phyloP scores from a whole-genome alignment of 805 yeast species.

The Metschnikowia kofuensis region DNA sequence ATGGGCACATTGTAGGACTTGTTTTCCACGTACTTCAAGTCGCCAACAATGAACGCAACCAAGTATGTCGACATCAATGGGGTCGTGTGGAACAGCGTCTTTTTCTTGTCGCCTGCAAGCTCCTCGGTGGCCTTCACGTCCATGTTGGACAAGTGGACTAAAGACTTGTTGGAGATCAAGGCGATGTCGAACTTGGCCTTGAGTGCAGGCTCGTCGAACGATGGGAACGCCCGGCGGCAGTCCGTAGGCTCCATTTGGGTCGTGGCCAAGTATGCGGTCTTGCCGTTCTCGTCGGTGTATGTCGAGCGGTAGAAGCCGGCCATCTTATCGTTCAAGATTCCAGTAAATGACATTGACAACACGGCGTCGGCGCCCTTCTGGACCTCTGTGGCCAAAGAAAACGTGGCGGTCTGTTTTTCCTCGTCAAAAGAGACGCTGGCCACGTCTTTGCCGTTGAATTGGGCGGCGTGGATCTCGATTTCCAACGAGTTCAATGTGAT shows the following conservation, averaged over 20 bases:
- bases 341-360: slow-evolving; percentile 53
- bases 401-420: slow-evolving; percentile 41
- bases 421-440: slow-evolving; percentile 27
- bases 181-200: slow-evolving; percentile 70
- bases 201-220: slow-evolving; percentile 79
- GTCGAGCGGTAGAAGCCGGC: slow-evolving; percentile 77
- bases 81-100: slow-evolving; percentile 66
- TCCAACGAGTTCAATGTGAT: slow-evolving; percentile 64
- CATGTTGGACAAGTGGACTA: slow-evolving; percentile 70
- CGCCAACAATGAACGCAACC: slow-evolving; percentile 82
- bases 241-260: slow-evolving; percentile 88
- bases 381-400: slow-evolving; percentile 34
- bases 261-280: slow-evolving; percentile 69
- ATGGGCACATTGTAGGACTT: slow-evolving; percentile 69
- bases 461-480: slow-evolving; percentile 54
- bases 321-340: slow-evolving; percentile 72
- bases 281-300: slow-evolving; percentile 55
- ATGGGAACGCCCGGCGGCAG: slow-evolving; percentile 84
- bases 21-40: slow-evolving; percentile 68
- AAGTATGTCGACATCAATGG: slow-evolving; percentile 84
- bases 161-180: slow-evolving; percentile 51
- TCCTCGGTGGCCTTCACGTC: slow-evolving; percentile 50
- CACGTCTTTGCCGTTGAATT: slow-evolving; percentile 27
- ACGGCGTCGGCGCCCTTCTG: slow-evolving; percentile 38
- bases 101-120: slow-evolving; percentile 45